Percentiles rank a stretch among this genome's conserved stretches.
Conservation (phyloP, 495 filamentous ascomycete species). For the Cryomyces antarcticus region DNA sequence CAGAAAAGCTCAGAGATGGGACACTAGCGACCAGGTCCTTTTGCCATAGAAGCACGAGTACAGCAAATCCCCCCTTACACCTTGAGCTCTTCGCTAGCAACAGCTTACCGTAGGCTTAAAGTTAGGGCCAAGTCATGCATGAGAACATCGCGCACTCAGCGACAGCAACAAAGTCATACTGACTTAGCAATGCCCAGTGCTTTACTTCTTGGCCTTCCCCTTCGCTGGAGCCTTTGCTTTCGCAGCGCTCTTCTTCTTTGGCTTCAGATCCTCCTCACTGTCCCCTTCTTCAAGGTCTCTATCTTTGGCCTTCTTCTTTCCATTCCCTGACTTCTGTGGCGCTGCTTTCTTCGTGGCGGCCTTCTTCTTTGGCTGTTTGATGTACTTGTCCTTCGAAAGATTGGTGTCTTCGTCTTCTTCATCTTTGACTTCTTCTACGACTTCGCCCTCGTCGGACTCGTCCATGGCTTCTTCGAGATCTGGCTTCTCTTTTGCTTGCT, state of each 20-base stretch:
- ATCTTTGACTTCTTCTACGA: constrained; percentile 38
- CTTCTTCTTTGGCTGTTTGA: constrained; percentile 51
- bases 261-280: constrained; percentile 16
- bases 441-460: constrained; percentile 61
- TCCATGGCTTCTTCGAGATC: constrained; percentile 94
- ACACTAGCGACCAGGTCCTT: too few species aligned
- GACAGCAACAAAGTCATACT: too few species aligned
- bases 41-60: too few species aligned
- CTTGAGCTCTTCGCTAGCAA: too few species aligned
- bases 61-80: too few species aligned
- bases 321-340: constrained; percentile 27
- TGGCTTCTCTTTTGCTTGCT: constrained; percentile 53
- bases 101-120: too few species aligned
- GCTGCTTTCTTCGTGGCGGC: constrained; percentile 14
- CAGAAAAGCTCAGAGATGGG: too few species aligned
- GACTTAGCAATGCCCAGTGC: too few species aligned
- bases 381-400: constrained; percentile 86
- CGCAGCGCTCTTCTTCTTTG: constrained; percentile 4
- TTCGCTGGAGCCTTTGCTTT: neutral
- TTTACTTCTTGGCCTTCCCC: constrained; percentile 10
- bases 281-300: constrained; percentile 25
- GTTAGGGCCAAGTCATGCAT: too few species aligned
- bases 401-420: constrained; percentile 38
- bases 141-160: too few species aligned
- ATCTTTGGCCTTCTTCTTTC: constrained; percentile 30